Conservation (phyloP, 495 filamentous ascomycete species). For the Hypoxylon lenormandii region DNA sequence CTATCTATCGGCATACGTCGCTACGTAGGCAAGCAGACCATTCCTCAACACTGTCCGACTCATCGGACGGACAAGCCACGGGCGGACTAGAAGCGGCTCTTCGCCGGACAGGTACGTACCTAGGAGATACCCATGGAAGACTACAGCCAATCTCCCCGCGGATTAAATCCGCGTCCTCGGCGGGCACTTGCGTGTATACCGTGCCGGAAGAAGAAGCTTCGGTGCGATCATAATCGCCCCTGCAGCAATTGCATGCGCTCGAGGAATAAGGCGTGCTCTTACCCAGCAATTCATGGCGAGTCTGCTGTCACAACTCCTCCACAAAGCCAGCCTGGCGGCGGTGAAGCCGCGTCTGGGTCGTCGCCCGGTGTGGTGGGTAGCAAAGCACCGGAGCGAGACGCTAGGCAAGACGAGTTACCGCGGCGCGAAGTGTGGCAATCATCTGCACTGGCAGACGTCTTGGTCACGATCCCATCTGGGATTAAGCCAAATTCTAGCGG, state of each 20-base stretch:
- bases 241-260: constrained; percentile 55
- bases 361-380: neutral
- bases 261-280: constrained; percentile 46
- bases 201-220: constrained; percentile 59
- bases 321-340: neutral
- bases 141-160: constrained; percentile 16
- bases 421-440: constrained; percentile 16
- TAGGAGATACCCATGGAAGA: too few relatives aligned
- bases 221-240: constrained; percentile 56
- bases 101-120: too few relatives aligned
- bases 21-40: too few relatives aligned
- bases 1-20: too few relatives aligned
- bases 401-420: constrained; percentile 10
- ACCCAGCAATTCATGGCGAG: constrained; percentile 1
- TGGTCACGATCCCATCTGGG: constrained; percentile 6
- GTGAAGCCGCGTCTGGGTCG: neutral
- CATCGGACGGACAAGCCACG: neutral
- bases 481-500: neutral
- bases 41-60: too few relatives aligned
- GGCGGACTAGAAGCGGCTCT: too few relatives aligned
- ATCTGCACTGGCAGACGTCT: constrained; percentile 6
- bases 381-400: neutral
- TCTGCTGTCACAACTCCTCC: neutral
- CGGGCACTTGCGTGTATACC: constrained; percentile 56
- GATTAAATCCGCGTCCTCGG: constrained; percentile 52